Conservation (phyloP, 495 filamentous ascomycete genomes). For the Venustampulla echinocandica region DNA sequence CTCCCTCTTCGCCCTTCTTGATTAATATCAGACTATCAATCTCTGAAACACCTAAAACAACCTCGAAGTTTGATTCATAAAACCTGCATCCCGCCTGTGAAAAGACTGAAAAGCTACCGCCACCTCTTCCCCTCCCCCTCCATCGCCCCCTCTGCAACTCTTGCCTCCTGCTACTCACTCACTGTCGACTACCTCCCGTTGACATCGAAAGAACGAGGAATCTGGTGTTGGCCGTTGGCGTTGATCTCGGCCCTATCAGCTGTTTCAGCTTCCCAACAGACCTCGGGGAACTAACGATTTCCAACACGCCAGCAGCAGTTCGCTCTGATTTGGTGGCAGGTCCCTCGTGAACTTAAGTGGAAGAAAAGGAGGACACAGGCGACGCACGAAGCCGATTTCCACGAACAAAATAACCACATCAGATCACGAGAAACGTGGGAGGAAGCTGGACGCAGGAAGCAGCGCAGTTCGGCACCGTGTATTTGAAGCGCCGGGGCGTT, state of each 20-base stretch:
- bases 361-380: conserved; percentile 20
- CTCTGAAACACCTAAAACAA: conserved; percentile 23
- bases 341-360: conserved; percentile 17
- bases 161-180: conserved; percentile 15
- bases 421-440: too few species aligned
- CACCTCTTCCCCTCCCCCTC: conserved; percentile 12
- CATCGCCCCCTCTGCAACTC: conserved; percentile 2
- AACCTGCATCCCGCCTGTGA: conserved; percentile 9
- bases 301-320: conserved; percentile 19
- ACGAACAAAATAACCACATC: conserved; percentile 2
- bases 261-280: too few species aligned
- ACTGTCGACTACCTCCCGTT: conserved; percentile 17
- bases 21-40: conserved; percentile 14
- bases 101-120: too few species aligned
- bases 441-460: conserved; percentile 1
- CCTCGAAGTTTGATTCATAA: conserved; percentile 17
- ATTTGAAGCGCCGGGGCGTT: conserved; percentile 4
- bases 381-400: conserved; percentile 18
- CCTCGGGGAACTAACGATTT: conserved; percentile 13
- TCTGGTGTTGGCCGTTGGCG: background rate
- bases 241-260: background rate
- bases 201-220: too few species aligned
- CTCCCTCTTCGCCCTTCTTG: too few species aligned
- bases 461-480: conserved; percentile 8
- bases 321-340: conserved; percentile 21